A percentile compares a stretch with the other conserved stretches of the same genome.
These are phyloP conservation scores for Xylariaceae sp. DNA, from an alignment of 2,329 filamentous ascomycete species.

Conservation along the genomic window DNA sequence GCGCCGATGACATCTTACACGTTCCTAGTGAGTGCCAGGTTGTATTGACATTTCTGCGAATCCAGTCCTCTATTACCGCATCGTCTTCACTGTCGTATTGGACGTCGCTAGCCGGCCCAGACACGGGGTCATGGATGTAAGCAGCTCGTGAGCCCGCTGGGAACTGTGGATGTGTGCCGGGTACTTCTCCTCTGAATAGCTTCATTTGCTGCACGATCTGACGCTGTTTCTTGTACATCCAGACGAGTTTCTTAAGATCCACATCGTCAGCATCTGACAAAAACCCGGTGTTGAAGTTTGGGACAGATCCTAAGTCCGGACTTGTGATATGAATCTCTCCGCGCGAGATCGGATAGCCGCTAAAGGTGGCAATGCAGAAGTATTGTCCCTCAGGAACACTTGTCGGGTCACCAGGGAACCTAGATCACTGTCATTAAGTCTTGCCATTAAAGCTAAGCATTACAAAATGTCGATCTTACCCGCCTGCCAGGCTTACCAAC, in stretches of 20 bases:
- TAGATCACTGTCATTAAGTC: not conserved
- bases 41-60: conserved; percentile 43
- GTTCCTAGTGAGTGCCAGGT: conserved; percentile 44
- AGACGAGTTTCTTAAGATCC: conserved; percentile 62
- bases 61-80: conserved; percentile 47
- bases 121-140: conserved; percentile 34
- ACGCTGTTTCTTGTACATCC: conserved; percentile 67
- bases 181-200: conserved; percentile 53
- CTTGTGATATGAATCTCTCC: conserved; percentile 63
- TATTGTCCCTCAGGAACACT: conserved; percentile 47
- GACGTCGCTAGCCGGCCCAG: conserved; percentile 35
- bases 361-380: conserved; percentile 55
- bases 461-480: not conserved
- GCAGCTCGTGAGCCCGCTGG: conserved; percentile 46
- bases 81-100: conserved; percentile 52
- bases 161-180: conserved; percentile 51
- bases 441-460: not conserved
- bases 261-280: conserved; percentile 48
- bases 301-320: conserved; percentile 1
- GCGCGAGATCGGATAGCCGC: conserved; percentile 62
- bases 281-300: conserved; percentile 10
- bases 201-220: conserved; percentile 61
- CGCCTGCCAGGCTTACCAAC: conserved; percentile 12
- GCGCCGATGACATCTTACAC: conserved; percentile 40
- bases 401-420: conserved; percentile 7